phyloP scores from a whole-genome alignment of 2,329 filamentous ascomycete genomes.

The Aspergillus amoenus region DNA sequence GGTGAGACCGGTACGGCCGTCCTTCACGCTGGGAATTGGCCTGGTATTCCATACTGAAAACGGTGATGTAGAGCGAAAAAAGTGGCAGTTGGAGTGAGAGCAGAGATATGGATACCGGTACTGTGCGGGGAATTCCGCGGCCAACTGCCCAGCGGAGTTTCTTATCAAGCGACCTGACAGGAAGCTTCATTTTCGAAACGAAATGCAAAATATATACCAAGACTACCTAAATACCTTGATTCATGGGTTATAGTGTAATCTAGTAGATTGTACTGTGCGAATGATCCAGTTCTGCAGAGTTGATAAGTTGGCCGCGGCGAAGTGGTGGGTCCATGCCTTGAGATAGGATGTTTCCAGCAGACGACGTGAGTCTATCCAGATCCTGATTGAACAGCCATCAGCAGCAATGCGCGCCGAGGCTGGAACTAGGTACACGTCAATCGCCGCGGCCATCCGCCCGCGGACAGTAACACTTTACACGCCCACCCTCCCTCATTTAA shows the following conservation, averaged over 20 bases:
- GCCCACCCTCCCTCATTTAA: neutral
- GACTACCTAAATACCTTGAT: neutral
- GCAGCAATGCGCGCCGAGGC: too few relatives aligned
- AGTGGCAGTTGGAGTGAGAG: neutral
- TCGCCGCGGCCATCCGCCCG: neutral
- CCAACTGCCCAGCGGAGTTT: neutral
- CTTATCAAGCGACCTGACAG: neutral
- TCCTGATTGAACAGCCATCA: too few relatives aligned
- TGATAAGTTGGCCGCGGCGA: neutral
- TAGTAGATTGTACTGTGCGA: too few relatives aligned
- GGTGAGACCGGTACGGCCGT: constrained; percentile 56
- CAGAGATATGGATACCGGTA: neutral
- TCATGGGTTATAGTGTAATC: too few relatives aligned
- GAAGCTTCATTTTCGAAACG: neutral
- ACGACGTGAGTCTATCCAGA: too few relatives aligned
- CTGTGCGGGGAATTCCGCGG: neutral
- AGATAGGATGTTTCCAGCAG: neutral
- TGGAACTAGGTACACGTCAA: neutral
- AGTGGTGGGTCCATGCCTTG: neutral
- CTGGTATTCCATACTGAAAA: neutral
- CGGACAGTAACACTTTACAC: neutral
- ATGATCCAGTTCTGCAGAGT: too few relatives aligned
- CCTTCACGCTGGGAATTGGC: constrained; percentile 16
- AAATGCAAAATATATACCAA: neutral
- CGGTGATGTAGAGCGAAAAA: neutral